Evolutionary conservation across 106 monocot species (phyloP).

Genomic region (Ottelia alismoides): DNA sequence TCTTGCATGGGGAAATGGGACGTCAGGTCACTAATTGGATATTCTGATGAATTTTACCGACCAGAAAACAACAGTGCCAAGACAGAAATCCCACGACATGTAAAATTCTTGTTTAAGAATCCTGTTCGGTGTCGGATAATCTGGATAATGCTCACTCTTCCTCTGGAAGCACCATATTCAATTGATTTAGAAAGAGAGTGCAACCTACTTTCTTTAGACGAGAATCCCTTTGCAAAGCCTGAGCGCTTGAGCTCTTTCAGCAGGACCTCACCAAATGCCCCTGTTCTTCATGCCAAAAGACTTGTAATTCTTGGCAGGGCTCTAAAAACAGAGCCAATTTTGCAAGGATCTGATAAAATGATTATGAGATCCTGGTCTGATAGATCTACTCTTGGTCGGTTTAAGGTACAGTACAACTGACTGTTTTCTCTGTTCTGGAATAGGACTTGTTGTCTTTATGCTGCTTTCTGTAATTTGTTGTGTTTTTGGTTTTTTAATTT

Average conservation of each 20-base stretch:
- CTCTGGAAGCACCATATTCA: conserved; percentile 21
- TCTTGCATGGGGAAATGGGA: conserved; percentile 94
- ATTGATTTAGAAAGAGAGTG: conserved; percentile 30
- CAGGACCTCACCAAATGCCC: conserved; percentile 8
- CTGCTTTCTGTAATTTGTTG: background rate
- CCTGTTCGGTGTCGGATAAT: conserved; percentile 79
- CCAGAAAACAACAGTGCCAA: conserved; percentile 34
- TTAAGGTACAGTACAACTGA: conserved; percentile 40
- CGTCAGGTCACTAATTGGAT: conserved; percentile 37
- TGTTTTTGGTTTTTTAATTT: background rate
- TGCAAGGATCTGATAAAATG: conserved; percentile 38
- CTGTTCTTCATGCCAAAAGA: conserved; percentile 83
- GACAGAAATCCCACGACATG: conserved; percentile 39
- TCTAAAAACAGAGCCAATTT: conserved; percentile 27
- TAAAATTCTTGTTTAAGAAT: conserved; percentile 71
- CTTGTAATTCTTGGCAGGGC: conserved; percentile 70
- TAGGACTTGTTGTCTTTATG: background rate
- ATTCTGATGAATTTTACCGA: conserved; percentile 44
- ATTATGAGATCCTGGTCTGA: conserved; percentile 51
- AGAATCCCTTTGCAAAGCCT: conserved; percentile 22
- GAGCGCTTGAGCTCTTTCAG: conserved; percentile 9
- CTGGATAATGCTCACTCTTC: conserved; percentile 66
- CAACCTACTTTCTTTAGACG: conserved; percentile 73
- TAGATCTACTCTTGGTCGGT: conserved; percentile 58
- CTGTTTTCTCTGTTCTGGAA: background rate